A percentile compares a stretch with the other conserved stretches of the same genome.
Evolutionary conservation across 78 protist species (phyloP).

Genomic region (Anaeramoeba flamelloides): DNA sequence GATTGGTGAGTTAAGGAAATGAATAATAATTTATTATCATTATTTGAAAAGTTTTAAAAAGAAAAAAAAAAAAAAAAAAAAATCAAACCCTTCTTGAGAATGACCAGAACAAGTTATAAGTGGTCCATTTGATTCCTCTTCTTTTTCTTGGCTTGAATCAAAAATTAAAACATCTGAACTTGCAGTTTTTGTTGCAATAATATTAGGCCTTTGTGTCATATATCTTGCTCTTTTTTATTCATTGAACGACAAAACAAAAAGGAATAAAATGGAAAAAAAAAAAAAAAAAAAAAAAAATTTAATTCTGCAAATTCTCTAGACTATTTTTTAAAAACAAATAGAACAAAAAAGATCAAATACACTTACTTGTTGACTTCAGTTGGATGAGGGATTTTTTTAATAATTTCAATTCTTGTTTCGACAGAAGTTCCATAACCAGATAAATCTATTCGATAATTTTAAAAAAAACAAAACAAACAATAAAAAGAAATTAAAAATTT

Average conservation of each 20-base stretch:
- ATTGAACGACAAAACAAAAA: background rate
- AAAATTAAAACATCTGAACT: background rate
- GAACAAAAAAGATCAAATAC: background rate
- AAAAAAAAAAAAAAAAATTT: background rate
- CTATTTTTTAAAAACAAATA: background rate
- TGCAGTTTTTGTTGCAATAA: background rate
- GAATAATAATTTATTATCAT: no score
- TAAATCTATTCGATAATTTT: no score
- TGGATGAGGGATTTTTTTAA: background rate
- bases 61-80: no score
- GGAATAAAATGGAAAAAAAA: no score
- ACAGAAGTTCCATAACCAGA: no score
- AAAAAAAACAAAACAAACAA: no score
- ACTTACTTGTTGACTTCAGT: background rate
- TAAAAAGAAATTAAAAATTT: no score
- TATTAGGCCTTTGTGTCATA: background rate
- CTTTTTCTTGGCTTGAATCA: background rate
- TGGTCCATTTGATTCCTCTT: no score
- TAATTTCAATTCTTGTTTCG: background rate
- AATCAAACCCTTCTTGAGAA: no score
- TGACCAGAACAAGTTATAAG: no score
- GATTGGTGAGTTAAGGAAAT: no score
- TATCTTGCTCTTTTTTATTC: background rate
- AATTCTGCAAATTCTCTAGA: background rate
- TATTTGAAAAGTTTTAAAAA: no score